These are phyloP conservation scores for Arthrobotrys pseudoclavata DNA, from an alignment of 2,329 filamentous ascomycete species.

Conservation along the genomic window DNA sequence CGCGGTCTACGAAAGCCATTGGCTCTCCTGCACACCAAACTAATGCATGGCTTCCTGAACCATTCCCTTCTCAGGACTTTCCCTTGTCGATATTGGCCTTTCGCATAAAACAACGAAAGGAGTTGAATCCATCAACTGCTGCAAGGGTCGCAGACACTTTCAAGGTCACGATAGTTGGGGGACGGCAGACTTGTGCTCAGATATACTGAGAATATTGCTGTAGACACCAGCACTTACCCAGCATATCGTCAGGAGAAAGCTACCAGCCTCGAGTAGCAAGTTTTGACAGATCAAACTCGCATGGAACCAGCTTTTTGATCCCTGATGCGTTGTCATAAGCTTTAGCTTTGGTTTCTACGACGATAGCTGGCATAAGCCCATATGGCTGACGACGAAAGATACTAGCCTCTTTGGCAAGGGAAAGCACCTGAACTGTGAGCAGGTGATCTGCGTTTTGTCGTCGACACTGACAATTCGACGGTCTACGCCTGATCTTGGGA, in stretches of 20 bases:
- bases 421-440: constrained; percentile 40
- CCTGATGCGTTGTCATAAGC: constrained; percentile 52
- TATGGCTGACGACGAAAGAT: constrained; percentile 28
- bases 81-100: constrained; percentile 29
- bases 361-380: constrained; percentile 21
- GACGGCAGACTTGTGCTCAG: not conserved
- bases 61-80: constrained; percentile 47
- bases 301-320: constrained; percentile 42
- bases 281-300: constrained; percentile 56
- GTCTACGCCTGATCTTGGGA: constrained; percentile 42
- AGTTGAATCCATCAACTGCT: not conserved
- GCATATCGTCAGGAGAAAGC: constrained; percentile 2
- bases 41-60: constrained; percentile 47
- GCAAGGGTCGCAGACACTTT: constrained; percentile 25
- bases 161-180: constrained; percentile 26
- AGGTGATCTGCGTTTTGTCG: constrained; percentile 40
- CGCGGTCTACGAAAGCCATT: constrained; percentile 39
- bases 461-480: constrained; percentile 16
- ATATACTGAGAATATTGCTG: constrained; percentile 11
- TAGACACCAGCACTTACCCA: constrained; percentile 40
- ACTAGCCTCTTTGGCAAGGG: constrained; percentile 43
- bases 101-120: constrained; percentile 36
- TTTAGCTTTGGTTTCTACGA: constrained; percentile 10
- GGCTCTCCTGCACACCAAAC: constrained; percentile 22
- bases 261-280: constrained; percentile 32